phyloP scores from a whole-genome alignment of 2,329 filamentous ascomycete genomes.

The Chaetomium sp. region DNA sequence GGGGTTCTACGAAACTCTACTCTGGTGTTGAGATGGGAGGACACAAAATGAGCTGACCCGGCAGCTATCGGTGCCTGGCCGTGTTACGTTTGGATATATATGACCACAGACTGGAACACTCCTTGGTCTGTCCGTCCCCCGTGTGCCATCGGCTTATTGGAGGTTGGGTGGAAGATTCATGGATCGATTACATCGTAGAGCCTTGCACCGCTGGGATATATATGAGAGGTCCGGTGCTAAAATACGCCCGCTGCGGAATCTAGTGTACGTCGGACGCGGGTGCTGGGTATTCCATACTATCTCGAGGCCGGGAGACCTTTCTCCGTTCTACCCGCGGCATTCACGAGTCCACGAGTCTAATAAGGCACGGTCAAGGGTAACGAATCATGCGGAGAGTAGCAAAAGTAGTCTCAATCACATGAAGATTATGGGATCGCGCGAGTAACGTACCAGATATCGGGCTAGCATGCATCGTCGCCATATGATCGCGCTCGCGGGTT shows the following conservation, averaged over 20 bases:
- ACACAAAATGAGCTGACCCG: not conserved
- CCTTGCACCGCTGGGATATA: not conserved
- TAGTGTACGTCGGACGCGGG: too few species aligned
- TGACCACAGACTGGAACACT: not conserved
- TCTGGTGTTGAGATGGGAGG: not conserved
- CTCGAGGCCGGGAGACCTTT: too few species aligned
- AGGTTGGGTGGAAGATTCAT: not conserved
- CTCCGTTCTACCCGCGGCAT: too few species aligned
- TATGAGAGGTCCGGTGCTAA: too few species aligned
- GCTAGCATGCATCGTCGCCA: not conserved
- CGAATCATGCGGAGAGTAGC: not conserved
- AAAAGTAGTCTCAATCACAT: not conserved
- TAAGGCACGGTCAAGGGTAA: not conserved
- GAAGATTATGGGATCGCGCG: not conserved
- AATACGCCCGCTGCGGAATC: too few species aligned
- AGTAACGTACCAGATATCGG: not conserved
- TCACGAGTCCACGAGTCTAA: not conserved
- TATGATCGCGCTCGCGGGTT: not conserved
- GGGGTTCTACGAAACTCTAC: not conserved
- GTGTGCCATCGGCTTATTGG: not conserved
- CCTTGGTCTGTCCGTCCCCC: not conserved
- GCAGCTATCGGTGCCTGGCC: constrained; percentile 1
- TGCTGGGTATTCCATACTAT: too few species aligned
- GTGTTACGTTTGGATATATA: not conserved
- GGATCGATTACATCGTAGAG: not conserved